These are phyloP conservation scores for Metschnikowia kofuensis DNA, from an alignment of 805 yeast species.

Conservation along the genomic window DNA sequence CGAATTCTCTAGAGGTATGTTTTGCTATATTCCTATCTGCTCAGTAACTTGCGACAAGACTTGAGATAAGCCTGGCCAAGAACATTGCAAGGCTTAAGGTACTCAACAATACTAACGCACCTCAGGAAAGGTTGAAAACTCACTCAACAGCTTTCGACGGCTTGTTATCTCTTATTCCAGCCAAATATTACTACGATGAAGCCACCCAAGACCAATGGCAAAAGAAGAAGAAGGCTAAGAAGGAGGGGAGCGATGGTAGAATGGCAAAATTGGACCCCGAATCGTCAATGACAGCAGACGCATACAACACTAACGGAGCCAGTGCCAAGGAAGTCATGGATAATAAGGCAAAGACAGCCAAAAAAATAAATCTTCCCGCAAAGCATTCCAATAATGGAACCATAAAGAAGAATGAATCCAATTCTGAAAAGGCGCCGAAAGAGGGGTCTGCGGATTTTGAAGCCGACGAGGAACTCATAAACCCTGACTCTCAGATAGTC, in stretches of 20 bases:
- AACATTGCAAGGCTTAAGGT: neutral
- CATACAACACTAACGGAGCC: conserved; percentile 38
- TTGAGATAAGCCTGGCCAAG: neutral
- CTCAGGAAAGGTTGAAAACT: conserved; percentile 68
- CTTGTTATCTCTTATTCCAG: conserved; percentile 84
- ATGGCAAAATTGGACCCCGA: conserved; percentile 75
- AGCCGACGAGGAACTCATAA: conserved; percentile 13
- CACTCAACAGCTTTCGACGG: conserved; percentile 87
- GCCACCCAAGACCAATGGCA: conserved; percentile 90
- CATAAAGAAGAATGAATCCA: conserved; percentile 17
- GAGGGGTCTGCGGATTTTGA: conserved; percentile 1
- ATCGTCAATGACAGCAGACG: conserved; percentile 41
- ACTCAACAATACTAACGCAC: conserved; percentile 20
- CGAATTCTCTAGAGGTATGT: conserved; percentile 61
- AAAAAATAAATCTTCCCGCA: conserved; percentile 43
- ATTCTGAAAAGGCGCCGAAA: conserved; percentile 12
- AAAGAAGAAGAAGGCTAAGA: conserved; percentile 70
- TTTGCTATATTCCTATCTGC: neutral
- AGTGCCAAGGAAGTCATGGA: conserved; percentile 61
- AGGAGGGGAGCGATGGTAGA: conserved; percentile 58
- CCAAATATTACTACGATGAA: conserved; percentile 90
- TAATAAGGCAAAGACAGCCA: conserved; percentile 53
- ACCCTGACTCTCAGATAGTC: conserved; percentile 32
- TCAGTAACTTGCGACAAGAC: neutral
- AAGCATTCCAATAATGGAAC: conserved; percentile 7